Evolutionary conservation across 1,284 basidiomycete genomes (phyloP).

Genomic region (Fomes fomentarius): DNA sequence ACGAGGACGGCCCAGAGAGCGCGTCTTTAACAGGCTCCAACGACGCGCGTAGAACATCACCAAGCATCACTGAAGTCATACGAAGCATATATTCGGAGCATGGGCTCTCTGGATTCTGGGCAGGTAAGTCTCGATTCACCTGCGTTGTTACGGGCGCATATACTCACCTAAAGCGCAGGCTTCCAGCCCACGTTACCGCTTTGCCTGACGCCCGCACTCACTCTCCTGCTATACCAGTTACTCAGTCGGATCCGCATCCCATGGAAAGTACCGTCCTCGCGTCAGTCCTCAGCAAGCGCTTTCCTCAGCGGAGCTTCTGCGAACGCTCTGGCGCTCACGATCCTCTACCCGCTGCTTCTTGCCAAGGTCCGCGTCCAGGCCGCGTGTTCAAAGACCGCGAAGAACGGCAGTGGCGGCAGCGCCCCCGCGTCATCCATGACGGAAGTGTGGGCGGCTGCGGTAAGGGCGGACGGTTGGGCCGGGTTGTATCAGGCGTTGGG

Average conservation of each 20-base stretch:
- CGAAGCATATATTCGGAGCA: slow-evolving; percentile 48
- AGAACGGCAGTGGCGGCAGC: slow-evolving; percentile 27
- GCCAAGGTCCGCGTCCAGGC: slow-evolving; percentile 59
- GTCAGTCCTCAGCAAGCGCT: slow-evolving; percentile 38
- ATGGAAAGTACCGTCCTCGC: background rate
- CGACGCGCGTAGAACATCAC: background rate
- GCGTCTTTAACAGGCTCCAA: background rate
- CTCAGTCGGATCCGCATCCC: slow-evolving; percentile 40
- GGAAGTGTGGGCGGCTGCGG: slow-evolving; percentile 29
- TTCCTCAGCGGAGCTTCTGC: slow-evolving; percentile 58
- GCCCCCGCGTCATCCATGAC: slow-evolving; percentile 20
- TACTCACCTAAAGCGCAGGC: slow-evolving; percentile 34
- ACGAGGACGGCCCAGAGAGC: slow-evolving; percentile 26
- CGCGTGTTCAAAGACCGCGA: slow-evolving; percentile 26
- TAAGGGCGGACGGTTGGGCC: slow-evolving; percentile 32
- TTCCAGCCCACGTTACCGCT: slow-evolving; percentile 52
- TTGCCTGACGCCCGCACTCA: slow-evolving; percentile 58
- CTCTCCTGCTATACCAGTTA: slow-evolving; percentile 56
- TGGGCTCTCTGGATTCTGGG: slow-evolving; percentile 57
- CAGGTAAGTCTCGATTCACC: slow-evolving; percentile 40
- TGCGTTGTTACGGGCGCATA: background rate
- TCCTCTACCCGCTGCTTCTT: slow-evolving; percentile 59
- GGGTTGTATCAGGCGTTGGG: slow-evolving; percentile 56
- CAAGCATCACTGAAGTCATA: slow-evolving; percentile 31
- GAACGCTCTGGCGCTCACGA: slow-evolving; percentile 42